Conservation (phyloP, 768 basidiomycete species). For the Amanita fuliginea region DNA sequence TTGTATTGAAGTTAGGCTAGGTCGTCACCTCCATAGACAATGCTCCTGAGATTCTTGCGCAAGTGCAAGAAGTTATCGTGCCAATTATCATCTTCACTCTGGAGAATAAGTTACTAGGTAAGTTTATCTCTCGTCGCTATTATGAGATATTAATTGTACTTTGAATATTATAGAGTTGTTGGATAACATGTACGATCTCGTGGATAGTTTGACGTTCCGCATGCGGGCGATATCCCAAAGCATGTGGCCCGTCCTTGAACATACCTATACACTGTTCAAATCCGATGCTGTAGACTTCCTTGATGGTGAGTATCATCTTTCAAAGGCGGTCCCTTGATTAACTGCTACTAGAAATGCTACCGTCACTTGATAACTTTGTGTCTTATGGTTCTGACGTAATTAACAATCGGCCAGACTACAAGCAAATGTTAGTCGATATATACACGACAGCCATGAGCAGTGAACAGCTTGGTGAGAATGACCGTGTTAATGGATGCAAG, state of each 20-base stretch:
- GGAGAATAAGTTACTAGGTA: slow-evolving; percentile 68
- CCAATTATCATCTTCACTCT: slow-evolving; percentile 71
- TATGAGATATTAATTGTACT: background rate
- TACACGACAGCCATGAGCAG: slow-evolving; percentile 66
- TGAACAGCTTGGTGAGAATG: slow-evolving; percentile 70
- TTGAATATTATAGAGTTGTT: slow-evolving; percentile 49
- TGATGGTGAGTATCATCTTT: slow-evolving; percentile 42
- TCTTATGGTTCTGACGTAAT: slow-evolving; percentile 74
- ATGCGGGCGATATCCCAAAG: slow-evolving; percentile 61
- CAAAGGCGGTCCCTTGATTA: background rate
- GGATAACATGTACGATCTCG: slow-evolving; percentile 79
- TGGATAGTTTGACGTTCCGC: slow-evolving; percentile 80
- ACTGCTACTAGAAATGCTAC: slow-evolving; percentile 60
- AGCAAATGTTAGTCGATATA: slow-evolving; percentile 73
- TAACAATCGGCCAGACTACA: slow-evolving; percentile 63
- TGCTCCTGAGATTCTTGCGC: slow-evolving; percentile 60
- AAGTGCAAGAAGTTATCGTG: slow-evolving; percentile 74
- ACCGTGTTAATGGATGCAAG: slow-evolving; percentile 77
- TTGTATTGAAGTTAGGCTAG: slow-evolving; percentile 21
- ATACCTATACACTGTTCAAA: slow-evolving; percentile 77
- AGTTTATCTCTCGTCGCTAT: slow-evolving; percentile 10
- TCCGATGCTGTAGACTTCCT: slow-evolving; percentile 77
- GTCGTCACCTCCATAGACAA: slow-evolving; percentile 67
- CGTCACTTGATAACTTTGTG: slow-evolving; percentile 80
- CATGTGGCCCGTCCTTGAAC: slow-evolving; percentile 84